Conservation (phyloP, 2,329 filamentous ascomycete species). For the Colletotrichum graminicola region DNA sequence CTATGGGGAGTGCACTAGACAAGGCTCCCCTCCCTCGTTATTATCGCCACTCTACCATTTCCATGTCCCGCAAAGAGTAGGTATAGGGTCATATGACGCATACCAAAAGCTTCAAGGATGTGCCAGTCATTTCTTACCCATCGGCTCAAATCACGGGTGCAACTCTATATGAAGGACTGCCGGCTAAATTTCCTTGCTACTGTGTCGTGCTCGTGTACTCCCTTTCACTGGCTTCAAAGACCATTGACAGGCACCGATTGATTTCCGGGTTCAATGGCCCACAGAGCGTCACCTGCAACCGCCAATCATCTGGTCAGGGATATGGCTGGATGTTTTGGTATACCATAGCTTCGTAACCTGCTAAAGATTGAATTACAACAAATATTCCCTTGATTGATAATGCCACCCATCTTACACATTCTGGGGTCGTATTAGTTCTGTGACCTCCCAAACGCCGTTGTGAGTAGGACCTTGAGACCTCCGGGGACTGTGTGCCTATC, state of each 20-base stretch:
- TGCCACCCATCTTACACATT: background rate
- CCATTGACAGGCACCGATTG: background rate
- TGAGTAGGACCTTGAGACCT: constrained; percentile 6
- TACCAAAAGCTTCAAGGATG: background rate
- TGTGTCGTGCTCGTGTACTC: background rate
- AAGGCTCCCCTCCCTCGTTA: background rate
- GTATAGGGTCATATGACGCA: background rate
- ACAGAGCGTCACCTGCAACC: background rate
- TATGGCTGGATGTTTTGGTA: background rate
- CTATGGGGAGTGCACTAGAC: background rate
- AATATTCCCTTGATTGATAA: no score
- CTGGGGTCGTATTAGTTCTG: background rate
- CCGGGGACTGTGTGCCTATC: background rate
- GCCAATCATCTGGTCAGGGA: no score
- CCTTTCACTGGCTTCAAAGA: background rate
- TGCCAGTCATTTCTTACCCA: background rate
- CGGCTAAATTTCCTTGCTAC: background rate
- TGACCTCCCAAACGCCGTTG: constrained; percentile 10
- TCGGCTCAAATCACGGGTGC: background rate
- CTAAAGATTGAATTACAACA: background rate
- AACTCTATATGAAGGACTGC: background rate
- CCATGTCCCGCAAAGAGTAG: background rate
- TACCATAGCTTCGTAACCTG: background rate
- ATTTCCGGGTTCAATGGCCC: background rate
- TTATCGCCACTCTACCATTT: background rate